Conservation (phyloP, 2,329 filamentous ascomycete genomes). For the Trichoderma cornu-damae region DNA sequence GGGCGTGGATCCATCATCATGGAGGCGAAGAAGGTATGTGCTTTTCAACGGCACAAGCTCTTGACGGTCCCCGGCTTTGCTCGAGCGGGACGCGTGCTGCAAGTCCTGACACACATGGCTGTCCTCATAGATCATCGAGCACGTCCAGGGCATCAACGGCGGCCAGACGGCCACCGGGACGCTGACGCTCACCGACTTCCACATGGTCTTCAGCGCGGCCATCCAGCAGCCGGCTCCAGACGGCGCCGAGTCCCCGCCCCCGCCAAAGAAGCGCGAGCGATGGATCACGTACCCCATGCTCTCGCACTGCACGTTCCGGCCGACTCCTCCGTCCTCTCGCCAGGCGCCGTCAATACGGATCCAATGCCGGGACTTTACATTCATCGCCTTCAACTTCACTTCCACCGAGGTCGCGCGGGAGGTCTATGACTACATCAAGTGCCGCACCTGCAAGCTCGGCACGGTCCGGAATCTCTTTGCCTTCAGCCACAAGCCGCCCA, state of each 20-base stretch:
- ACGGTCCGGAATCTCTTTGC: conserved; percentile 86
- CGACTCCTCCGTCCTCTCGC: conserved; percentile 62
- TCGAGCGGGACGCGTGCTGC: not conserved
- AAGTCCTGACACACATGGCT: conserved; percentile 8
- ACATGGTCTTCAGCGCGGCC: conserved; percentile 51
- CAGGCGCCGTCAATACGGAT: conserved; percentile 78
- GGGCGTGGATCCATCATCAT: conserved; percentile 25
- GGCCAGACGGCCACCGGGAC: conserved; percentile 54
- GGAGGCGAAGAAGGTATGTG: conserved; percentile 40
- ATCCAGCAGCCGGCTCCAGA: conserved; percentile 29
- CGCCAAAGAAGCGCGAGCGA: conserved; percentile 54
- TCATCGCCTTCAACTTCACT: conserved; percentile 82
- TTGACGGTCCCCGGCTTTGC: not conserved
- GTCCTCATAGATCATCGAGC: conserved; percentile 43
- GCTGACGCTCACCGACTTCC: conserved; percentile 58
- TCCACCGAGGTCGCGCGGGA: conserved; percentile 71
- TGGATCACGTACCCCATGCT: conserved; percentile 97
- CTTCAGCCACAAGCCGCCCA: conserved; percentile 74
- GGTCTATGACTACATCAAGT: conserved; percentile 80
- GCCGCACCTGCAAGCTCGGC: conserved; percentile 74
- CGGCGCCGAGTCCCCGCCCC: conserved; percentile 22
- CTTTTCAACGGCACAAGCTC: not conserved
- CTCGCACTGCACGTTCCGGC: conserved; percentile 69
- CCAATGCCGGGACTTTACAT: conserved; percentile 88
- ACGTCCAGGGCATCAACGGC: conserved; percentile 56